Base-by-base conservation (phyloP, 805 yeast species). In the Blastobotrys robertii region DNA sequence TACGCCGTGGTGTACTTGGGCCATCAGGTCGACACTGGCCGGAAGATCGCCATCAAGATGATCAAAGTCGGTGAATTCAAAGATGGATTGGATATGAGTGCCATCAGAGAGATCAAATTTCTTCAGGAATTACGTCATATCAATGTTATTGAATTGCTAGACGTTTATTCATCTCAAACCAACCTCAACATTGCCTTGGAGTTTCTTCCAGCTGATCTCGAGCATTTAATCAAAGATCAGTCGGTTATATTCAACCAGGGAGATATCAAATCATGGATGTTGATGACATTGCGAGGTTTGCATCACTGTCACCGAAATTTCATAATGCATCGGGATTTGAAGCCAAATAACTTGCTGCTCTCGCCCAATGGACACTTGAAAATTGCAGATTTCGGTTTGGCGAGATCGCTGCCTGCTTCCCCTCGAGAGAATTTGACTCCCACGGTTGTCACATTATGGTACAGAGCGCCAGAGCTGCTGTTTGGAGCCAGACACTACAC, bases 71-170 rank as follows among this genome's bases (percentile, higher is more conserved):
- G 94, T 1, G 80, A 83, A 46, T 88, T 88, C 67, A 86, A 87
- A 60, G 97, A 92, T 65, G 99, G 99, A 0, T 66, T 92, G 41
- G 98, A 92, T 64, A 90, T 92, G 96, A 83, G 95, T 19, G 98
- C 98, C 32, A 75, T 87, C n/a, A 62, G 97, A 50, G 97, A 88
- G 59, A 86, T 87, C 49, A 88, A 87, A 55, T 86, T 83, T 55
- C 65, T 87, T 14, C 94, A 84, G 55, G 97, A 88, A 53, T 60
- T 88, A 43, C 72, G 73, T 38, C 88, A 84, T 58, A 70, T 66
- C 14, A 88, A 88, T 57, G 83, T 92, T 14, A 90, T 92, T 48
- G 95, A 85, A 57, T 69, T 92, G 41, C 70, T 86, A 2, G 97
- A 92, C 59, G 96, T 92, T 6, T 90, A 81, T 61, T 77, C 86